A percentile compares a stretch with the other conserved stretches of the same genome.
phyloP scores from a whole-genome alignment of 352 stramenopile species.

The Phytophthora meadii region DNA sequence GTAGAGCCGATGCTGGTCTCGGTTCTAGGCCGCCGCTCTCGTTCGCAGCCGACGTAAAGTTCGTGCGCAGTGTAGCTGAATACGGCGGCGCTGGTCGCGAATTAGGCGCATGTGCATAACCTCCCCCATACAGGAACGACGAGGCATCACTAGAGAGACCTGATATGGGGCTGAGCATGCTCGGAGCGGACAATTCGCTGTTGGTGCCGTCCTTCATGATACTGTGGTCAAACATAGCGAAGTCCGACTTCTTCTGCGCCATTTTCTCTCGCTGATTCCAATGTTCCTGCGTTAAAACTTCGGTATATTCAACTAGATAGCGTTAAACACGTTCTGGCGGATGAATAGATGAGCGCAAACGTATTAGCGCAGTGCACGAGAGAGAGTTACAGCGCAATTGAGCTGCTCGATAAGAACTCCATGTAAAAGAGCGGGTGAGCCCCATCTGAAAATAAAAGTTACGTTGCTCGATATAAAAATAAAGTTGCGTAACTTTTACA shows the following conservation, averaged over 20 bases:
- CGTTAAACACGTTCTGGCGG: not conserved
- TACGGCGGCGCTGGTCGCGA: constrained; percentile 50
- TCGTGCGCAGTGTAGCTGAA: constrained; percentile 62
- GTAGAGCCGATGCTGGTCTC: constrained; percentile 18
- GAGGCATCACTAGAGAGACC: constrained; percentile 45
- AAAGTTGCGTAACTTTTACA: not conserved
- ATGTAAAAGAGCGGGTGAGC: constrained; percentile 26
- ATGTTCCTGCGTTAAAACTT: not conserved
- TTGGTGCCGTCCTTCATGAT: constrained; percentile 53
- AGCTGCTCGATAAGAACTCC: constrained; percentile 22
- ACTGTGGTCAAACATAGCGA: constrained; percentile 52
- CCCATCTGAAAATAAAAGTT: constrained; percentile 28
- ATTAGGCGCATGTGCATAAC: constrained; percentile 31
- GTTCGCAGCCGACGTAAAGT: constrained; percentile 61
- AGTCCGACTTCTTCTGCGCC: constrained; percentile 35
- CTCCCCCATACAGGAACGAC: constrained; percentile 42
- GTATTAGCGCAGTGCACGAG: not conserved
- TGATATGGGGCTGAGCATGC: constrained; percentile 48
- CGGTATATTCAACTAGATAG: not conserved
- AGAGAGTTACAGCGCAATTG: constrained; percentile 2
- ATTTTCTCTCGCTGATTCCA: constrained; percentile 7
- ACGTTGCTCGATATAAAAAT: not conserved
- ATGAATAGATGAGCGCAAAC: constrained; percentile 12
- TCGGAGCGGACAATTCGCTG: constrained; percentile 45
- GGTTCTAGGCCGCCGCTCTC: constrained; percentile 9